Base-by-base conservation (phyloP, 768 basidiomycete genomes). In the Paxillus involutus region DNA sequence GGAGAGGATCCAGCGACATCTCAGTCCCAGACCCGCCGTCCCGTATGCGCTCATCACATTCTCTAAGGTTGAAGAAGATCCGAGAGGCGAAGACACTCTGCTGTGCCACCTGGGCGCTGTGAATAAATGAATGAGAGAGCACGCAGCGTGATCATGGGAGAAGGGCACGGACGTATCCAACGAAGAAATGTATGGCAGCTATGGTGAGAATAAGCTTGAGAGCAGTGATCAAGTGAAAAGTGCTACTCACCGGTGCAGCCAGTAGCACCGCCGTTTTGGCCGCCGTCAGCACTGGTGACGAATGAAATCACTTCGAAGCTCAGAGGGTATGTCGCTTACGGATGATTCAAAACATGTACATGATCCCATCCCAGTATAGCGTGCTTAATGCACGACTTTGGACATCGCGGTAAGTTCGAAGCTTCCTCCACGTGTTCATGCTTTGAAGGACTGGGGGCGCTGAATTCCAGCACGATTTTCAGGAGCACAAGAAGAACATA, bases 1-100 rank as follows among this genome's bases (percentile, higher is more conserved):
- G 57, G 37, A 65, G 24, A 5, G 52, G 24, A 11, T 29, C 48
- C 0, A 65, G 65, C 9, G 59, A 45, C 14, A 47, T 1, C 2
- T 40, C 56, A 0, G 39, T 11, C n/a, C 9, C 32, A 2, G 11
- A 13, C 12, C 19, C 30, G 4, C 33, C 33, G 17, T 21, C 17
- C 6, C 19, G 41, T 0, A 17, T 32, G 17, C 47, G 35, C 40
- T 29, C 41, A 35, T 64, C 58, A 29, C 61, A 63, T 17, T 58
- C 42, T 19, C 49, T 57, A 4, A 71, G 67, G 40, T 59, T 63
- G 59, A 68, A 71, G 32, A 68, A 62, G 24, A 68, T 71, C 19
- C 69, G 59, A 44, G 55, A 63, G 32, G 63, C 56, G 8, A 68
- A 58, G 8, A 68, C 45, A 24, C 67, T 44, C 13, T 69, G 67